A percentile compares a stretch with the other conserved stretches of the same genome.
These are phyloP conservation scores for Chrysanthemum seticuspe DNA, from an alignment of 129 eudicot genomes.

Conservation along the genomic window DNA sequence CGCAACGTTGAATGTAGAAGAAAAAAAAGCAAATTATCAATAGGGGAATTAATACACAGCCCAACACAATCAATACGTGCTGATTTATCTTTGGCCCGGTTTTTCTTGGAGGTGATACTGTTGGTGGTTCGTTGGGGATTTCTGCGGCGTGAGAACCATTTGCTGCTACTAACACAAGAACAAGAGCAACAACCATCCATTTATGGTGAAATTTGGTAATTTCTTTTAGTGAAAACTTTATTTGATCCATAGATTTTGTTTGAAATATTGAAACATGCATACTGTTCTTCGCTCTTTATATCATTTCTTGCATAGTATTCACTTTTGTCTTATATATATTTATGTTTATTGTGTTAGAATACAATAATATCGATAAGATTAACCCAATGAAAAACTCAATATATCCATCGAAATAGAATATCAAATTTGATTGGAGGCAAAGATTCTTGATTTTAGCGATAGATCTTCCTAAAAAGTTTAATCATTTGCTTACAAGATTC, in stretches of 20 bases:
- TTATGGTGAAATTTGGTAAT: slow-evolving; percentile 6
- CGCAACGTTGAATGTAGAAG: slow-evolving; percentile 31
- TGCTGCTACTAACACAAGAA: slow-evolving; percentile 9
- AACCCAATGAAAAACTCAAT: no score
- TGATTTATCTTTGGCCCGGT: background rate
- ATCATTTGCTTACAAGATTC: no score
- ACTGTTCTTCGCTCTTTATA: slow-evolving; percentile 5
- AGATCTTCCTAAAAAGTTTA: no score
- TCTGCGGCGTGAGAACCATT: background rate
- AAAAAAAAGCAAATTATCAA: slow-evolving; percentile 22
- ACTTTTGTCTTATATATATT: background rate
- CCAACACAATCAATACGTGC: background rate
- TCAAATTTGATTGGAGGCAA: no score
- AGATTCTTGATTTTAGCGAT: no score
- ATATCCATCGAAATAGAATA: no score
- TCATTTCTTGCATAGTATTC: background rate
- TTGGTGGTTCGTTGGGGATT: slow-evolving; percentile 13
- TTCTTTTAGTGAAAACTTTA: background rate
- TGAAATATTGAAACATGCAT: background rate
- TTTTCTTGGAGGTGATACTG: background rate
- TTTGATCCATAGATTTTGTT: slow-evolving; percentile 12
- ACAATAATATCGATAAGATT: no score
- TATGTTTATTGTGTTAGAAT: no score
- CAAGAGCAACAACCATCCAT: slow-evolving; percentile 6
- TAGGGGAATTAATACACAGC: slow-evolving; percentile 12